Base-by-base conservation (phyloP, 768 basidiomycete genomes). In the Coprinopsis cinerea region DNA sequence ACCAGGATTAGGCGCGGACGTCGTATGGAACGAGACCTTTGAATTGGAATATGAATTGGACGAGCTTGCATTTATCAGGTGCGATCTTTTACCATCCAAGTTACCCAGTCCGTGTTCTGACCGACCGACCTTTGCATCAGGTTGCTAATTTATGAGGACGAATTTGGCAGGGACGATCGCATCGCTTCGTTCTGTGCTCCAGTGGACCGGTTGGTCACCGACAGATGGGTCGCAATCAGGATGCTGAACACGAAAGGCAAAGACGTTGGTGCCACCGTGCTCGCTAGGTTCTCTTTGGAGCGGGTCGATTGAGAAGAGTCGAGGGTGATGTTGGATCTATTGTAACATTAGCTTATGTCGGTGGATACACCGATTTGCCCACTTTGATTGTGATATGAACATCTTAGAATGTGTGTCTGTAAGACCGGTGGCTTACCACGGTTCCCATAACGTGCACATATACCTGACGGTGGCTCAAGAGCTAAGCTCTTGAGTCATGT, bases 151-250 rank as follows among this genome's bases (percentile, higher is more conserved):
- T 66, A 64, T 39, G 67, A 76, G 51, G 66, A 73, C 42, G 70
- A 69, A 53, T 67, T 72, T 48, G 71, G 71, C 25, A 64, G 58
- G 44, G 73, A 80, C 57, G 71, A 75, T 48, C 60, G 63, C 39
- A 54, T 81, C n/a, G 75, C 68, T 2, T 65, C 74, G 4, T 82
- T 81, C 57, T 78, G 79, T 59, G 76, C 73, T n/a, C 69, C 73
- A 10, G 53, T 83, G 26, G 67, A 66, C 24, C 63, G 74, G 49
- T 55, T 82, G 22, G 62, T 73, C 36, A 61, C 65, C 52, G 78
- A 73, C 17, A 40, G 61, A 23, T 79, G 73, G 76, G 67, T 72
- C 17, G 54, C 81, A 25, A 60, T 79, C 25, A 67, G 74, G 32
- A 66, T 83, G 64, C 57, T 83, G 47, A 68, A 78, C 55, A 66